These are phyloP conservation scores for Verbascum thapsus DNA, from an alignment of 257 asterid genomes.

Conservation along the genomic window DNA sequence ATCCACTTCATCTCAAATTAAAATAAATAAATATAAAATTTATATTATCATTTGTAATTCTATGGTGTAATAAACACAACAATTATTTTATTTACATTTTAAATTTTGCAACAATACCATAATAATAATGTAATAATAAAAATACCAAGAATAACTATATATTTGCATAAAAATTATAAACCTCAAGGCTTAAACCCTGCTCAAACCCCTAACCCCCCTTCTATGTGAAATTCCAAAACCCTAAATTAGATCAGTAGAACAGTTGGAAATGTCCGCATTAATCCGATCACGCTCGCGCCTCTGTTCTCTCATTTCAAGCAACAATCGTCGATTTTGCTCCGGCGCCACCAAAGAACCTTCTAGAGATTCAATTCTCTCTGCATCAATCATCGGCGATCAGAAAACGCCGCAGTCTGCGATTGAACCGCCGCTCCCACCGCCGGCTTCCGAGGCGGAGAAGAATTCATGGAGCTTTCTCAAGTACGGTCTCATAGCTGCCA, in stretches of 20 bases:
- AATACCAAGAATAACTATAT: too few species aligned
- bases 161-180: too few species aligned
- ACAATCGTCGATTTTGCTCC: conserved; percentile 37
- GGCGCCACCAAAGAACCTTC: conserved; percentile 42
- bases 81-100: too few species aligned
- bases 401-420: conserved; percentile 43
- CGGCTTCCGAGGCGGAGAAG: conserved; percentile 43
- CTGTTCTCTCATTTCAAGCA: conserved; percentile 35
- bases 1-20: too few species aligned
- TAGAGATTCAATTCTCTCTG: conserved; percentile 47
- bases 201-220: conserved; percentile 24
- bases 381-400: conserved; percentile 58
- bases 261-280: conserved; percentile 45
- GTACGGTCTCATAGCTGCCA: conserved; percentile 51
- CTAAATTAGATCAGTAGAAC: conserved; percentile 15
- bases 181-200: too few species aligned
- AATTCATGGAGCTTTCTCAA: conserved; percentile 59
- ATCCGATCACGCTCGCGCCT: conserved; percentile 50
- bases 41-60: too few species aligned
- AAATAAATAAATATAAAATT: too few species aligned
- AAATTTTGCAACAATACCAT: too few species aligned
- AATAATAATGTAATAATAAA: too few species aligned
- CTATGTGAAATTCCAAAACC: conserved; percentile 34
- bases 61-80: too few species aligned
- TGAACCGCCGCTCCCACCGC: conserved; percentile 40